Evolutionary conservation across 225 moss, liverwort and hornwort genomes (phyloP), one percentile per base, ranked within the genome.

Genomic region (Pleurozium schreberi): DNA sequence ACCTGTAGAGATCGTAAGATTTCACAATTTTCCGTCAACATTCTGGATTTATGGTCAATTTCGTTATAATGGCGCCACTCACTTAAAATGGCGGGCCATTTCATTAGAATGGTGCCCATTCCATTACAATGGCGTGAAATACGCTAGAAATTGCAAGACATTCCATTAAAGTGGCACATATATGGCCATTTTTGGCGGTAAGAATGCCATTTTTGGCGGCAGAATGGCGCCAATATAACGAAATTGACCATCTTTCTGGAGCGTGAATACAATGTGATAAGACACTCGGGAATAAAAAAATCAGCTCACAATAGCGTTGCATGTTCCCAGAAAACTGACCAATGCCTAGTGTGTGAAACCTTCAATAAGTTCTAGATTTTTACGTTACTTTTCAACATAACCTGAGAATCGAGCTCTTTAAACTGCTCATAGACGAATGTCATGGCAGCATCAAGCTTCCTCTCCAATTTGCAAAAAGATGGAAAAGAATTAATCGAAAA

Each of bases 381-480:
- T 30, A 81, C 43, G n/a, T 10, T n/a, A 7, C 10, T 73, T 42
- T 62, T 31, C 52, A 81, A 45, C 19, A 49, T 60, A 58, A 95
- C 93, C 93, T 93, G 93, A 89, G 80, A 86, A 88, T 92, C 89
- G 36, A 93, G 92, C 69, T 91, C 92, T 79, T 82, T 80, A 81
- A 95, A 77, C 88, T 91, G 92, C 85, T 94, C 94, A 55, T 89
- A 87, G 31, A 92, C 23, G 61, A 9, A 60, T 60, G 10, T 23
- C 61, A 93, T 93, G 63, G 91, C 90, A 85, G 89, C 89, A 83
- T 84, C 89, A 70, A 96, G 89, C 91, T 94, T 93, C 40, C 65
- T 90, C 75, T 94, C 94, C 89, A 95, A 86, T 89, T 89, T 93
- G 88, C 80, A 69, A 59, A 94, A 65, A 80, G 88, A 89, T 55